A percentile compares a stretch with the other conserved stretches of the same genome.
Conservation (phyloP, 2,329 filamentous ascomycete genomes). For the Talaromyces sp. region DNA sequence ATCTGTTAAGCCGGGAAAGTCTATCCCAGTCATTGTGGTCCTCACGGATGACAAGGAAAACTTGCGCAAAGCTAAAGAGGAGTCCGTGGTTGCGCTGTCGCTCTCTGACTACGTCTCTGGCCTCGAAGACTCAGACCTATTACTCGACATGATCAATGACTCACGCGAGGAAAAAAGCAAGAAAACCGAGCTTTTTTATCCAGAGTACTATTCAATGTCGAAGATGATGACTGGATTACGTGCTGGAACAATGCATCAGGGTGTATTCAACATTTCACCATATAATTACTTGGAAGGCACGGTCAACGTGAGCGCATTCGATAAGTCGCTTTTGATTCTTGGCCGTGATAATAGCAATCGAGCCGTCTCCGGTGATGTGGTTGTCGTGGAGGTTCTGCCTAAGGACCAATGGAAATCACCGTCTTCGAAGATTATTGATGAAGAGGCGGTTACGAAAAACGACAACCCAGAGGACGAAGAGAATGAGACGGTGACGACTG, state of each 20-base stretch:
- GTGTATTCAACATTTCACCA: slow-evolving; percentile 89
- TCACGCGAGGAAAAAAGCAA: slow-evolving; percentile 65
- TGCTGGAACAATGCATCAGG: slow-evolving; percentile 83
- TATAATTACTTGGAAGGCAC: slow-evolving; percentile 98
- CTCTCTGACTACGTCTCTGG: slow-evolving; percentile 75
- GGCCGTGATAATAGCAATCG: slow-evolving; percentile 96
- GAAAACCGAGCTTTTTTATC: slow-evolving; percentile 71
- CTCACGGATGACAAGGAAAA: slow-evolving; percentile 91
- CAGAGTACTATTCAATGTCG: slow-evolving; percentile 83
- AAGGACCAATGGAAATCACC: slow-evolving; percentile 96
- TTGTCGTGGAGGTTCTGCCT: slow-evolving; percentile 88
- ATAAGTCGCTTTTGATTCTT: slow-evolving; percentile 80
- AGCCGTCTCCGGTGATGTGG: slow-evolving; percentile 83
- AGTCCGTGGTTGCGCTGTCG: slow-evolving; percentile 63
- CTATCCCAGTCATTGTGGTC: slow-evolving; percentile 77
- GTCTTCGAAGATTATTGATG: slow-evolving; percentile 92
- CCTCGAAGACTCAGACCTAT: slow-evolving; percentile 74
- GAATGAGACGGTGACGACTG: slow-evolving; percentile 72
- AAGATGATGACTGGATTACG: slow-evolving; percentile 94
- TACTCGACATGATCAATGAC: slow-evolving; percentile 91
- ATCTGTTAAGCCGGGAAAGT: slow-evolving; percentile 51
- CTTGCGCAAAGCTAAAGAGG: slow-evolving; percentile 71
- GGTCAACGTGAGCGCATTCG: slow-evolving; percentile 83
- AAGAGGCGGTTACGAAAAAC: slow-evolving; percentile 84
- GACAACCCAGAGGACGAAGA: slow-evolving; percentile 85